phyloP scores from a whole-genome alignment of 73 alveolate species.

The Tetrahymena malaccensis region DNA sequence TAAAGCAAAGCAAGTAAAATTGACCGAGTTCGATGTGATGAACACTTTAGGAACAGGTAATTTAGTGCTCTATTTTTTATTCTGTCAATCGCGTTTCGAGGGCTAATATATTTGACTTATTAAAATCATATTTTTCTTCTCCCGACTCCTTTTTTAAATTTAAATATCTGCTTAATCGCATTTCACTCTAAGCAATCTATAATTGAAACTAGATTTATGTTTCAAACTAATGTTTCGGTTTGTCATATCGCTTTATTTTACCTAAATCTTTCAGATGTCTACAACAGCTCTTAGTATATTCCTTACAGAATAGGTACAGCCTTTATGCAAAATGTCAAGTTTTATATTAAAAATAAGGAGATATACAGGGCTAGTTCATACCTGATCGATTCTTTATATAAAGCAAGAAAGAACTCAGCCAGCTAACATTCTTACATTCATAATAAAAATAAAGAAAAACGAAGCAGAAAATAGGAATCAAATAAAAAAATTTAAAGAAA shows the following conservation, averaged over 20 bases:
- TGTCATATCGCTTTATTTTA: not conserved
- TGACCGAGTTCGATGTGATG: constrained; percentile 33
- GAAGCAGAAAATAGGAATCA: not conserved
- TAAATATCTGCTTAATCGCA: not conserved
- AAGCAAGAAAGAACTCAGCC: not conserved
- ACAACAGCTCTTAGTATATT: not conserved
- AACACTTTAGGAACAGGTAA: constrained; percentile 36
- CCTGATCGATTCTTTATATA: not conserved
- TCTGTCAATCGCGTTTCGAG: not conserved
- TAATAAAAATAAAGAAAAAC: not conserved
- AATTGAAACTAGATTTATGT: not conserved
- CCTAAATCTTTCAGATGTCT: not conserved
- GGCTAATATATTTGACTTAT: not conserved
- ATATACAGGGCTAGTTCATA: not conserved
- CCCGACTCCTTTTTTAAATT: not conserved
- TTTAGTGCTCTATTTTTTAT: not conserved
- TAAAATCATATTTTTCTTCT: not conserved
- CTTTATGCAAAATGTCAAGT: not conserved
- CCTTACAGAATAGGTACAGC: not conserved
- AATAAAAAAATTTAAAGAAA: not conserved
- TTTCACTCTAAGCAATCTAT: not conserved
- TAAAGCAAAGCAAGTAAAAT: constrained; percentile 20
- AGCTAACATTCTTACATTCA: not conserved
- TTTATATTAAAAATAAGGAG: not conserved
- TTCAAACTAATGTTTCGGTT: not conserved